A percentile compares a stretch with the other conserved stretches of the same genome.
These are phyloP conservation scores for Colletotrichum kahawae DNA, from an alignment of 2,329 filamentous ascomycete genomes.

Conservation along the genomic window DNA sequence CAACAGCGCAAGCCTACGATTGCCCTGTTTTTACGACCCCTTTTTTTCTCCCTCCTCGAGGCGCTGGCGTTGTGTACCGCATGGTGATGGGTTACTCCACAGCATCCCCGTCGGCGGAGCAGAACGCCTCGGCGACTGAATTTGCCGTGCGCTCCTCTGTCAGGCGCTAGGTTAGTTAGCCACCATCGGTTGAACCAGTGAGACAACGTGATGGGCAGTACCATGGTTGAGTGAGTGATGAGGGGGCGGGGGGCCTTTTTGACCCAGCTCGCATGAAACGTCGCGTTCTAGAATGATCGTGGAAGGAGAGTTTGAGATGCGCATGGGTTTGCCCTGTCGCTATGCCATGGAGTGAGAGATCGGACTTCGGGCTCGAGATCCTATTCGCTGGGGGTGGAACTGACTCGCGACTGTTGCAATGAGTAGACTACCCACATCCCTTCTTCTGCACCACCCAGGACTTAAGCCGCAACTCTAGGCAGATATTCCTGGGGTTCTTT, in stretches of 20 bases:
- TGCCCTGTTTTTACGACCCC: not conserved
- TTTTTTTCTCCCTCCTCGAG: not conserved
- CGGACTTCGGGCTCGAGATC: not conserved
- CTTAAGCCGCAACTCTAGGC: not conserved
- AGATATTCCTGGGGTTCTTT: not conserved
- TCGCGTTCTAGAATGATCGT: conserved; percentile 7
- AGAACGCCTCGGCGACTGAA: not conserved
- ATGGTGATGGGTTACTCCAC: not conserved
- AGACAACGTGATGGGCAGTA: not conserved
- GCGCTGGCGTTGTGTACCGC: not conserved
- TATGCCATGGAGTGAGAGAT: not conserved
- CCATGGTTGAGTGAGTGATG: not conserved
- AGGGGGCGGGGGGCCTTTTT: not conserved
- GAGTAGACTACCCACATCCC: not conserved
- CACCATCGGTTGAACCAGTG: not conserved
- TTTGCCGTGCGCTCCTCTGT: not conserved
- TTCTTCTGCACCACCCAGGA: not conserved
- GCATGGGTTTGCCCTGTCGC: not conserved
- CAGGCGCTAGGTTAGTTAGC: not conserved
- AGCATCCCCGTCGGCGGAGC: not conserved
- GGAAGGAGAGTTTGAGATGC: conserved; percentile 6
- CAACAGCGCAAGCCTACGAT: not conserved
- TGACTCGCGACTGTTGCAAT: not conserved
- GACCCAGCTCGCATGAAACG: conserved; percentile 10
- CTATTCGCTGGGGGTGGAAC: not conserved